Evolutionary conservation across 352 stramenopile species (phyloP), one percentile per base, ranked within the genome.

Genomic region (Pythium brassicae): DNA sequence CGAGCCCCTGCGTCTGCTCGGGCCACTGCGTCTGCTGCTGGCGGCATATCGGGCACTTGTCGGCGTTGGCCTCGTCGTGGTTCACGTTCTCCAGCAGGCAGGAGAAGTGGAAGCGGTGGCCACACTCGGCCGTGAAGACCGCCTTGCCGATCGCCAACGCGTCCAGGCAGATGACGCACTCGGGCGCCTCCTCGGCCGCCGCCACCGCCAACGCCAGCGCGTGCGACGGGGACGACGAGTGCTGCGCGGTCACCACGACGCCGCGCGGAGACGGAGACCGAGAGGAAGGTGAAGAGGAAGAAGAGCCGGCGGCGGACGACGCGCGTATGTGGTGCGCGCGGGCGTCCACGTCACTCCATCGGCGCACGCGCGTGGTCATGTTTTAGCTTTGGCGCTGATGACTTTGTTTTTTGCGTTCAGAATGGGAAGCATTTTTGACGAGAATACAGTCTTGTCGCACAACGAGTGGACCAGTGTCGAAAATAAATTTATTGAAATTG

Each of bases 31-130:
- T 78, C 71, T 94, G 84, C 57, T 80, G 45, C 68, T 92, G 87
- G 63, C 84, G 80, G 74, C 84, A 94, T 61, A 94, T 94, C 57
- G 84, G 84, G 48, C 84, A 94, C 68, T 94, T 94, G 71, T 92
- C 83, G 51, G 79, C 78, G 61, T 94, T 94, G 27, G 82, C 84
- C 63, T 94, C 84, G 69, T 94, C 84, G 67, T 94, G 82, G 67
- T 94, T 94, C 32, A 94, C 81, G 63, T 94, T 94, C 74, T 94
- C 84, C 32, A 94, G 59, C 52, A 94, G 57, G 57, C 84, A 94
- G 34, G 71, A 86, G 60, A 94, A 94, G 64, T 94, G 84, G 63
- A 89, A 94, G 49, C 82, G 77, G 70, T 94, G 84, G 59, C 78
- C 84, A 55, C 84, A 94, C 69, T 94, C 82, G 65, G 82, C 84